Percentiles rank a stretch among this genome's conserved stretches.
phyloP scores from a whole-genome alignment of 2,329 filamentous ascomycete species.

The Hysterium pulicare region DNA sequence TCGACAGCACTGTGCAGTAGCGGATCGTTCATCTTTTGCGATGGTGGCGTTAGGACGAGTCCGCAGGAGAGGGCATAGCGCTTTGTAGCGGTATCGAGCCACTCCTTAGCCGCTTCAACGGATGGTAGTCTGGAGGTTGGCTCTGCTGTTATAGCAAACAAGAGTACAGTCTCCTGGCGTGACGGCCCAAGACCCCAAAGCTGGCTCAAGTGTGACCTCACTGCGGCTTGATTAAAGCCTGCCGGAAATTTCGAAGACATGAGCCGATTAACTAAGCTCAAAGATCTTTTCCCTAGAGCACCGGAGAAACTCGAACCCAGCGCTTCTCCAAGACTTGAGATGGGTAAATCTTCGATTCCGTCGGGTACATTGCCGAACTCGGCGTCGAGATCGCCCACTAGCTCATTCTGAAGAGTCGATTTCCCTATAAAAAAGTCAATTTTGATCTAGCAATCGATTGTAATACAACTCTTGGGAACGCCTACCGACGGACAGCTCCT shows the following conservation, averaged over 20 bases:
- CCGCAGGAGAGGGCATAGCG: neutral
- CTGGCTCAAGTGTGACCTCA: neutral
- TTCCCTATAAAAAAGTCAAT: neutral
- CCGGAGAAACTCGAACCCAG: neutral
- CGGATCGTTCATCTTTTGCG: neutral
- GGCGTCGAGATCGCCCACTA: constrained; percentile 1
- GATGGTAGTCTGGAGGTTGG: neutral
- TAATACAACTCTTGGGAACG: too few species aligned
- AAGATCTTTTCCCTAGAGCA: neutral
- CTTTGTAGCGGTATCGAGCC: neutral
- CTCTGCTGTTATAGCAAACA: neutral
- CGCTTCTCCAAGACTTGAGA: neutral
- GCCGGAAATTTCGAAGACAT: constrained; percentile 1
- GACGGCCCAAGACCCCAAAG: neutral
- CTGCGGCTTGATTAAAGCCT: neutral
- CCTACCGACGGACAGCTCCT: constrained; percentile 2
- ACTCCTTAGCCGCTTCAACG: constrained; percentile 1
- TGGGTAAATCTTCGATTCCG: constrained; percentile 1
- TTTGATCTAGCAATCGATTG: neutral
- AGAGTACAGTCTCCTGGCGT: constrained; percentile 1
- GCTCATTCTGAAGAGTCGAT: constrained; percentile 7
- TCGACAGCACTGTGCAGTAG: neutral
- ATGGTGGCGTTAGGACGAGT: neutral
- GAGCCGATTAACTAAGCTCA: neutral
- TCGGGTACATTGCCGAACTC: constrained; percentile 5